Evolutionary conservation across 2,329 filamentous ascomycete genomes (phyloP).

Genomic region (Raffaelea arxii): DNA sequence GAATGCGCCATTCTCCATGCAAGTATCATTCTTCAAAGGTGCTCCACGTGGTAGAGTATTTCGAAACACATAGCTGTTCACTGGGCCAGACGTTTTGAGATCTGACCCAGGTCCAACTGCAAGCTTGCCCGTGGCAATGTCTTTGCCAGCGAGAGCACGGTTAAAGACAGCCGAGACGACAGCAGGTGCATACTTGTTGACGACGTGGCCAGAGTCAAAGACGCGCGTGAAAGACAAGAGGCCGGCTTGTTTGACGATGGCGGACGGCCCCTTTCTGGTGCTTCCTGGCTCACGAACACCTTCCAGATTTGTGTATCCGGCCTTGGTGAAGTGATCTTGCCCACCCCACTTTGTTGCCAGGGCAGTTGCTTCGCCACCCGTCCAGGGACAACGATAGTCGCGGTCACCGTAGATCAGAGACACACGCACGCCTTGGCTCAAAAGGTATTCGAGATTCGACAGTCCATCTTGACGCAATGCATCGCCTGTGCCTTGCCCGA

Average conservation of each 20-base stretch:
- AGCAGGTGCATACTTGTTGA: slow-evolving; percentile 37
- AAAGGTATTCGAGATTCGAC: slow-evolving; percentile 36
- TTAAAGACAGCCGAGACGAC: slow-evolving; percentile 37
- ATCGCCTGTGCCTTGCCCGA: slow-evolving; percentile 26
- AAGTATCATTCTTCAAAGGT: background rate
- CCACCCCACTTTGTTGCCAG: slow-evolving; percentile 46
- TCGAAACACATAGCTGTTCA: background rate
- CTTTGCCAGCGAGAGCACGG: slow-evolving; percentile 35
- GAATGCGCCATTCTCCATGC: background rate
- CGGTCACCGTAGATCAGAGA: slow-evolving; percentile 46
- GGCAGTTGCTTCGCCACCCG: slow-evolving; percentile 38
- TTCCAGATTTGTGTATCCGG: slow-evolving; percentile 57
- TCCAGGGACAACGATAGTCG: slow-evolving; percentile 45
- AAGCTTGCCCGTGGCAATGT: slow-evolving; percentile 34
- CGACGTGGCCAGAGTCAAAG: slow-evolving; percentile 43
- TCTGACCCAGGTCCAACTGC: background rate
- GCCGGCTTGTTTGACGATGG: slow-evolving; percentile 55
- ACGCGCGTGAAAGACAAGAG: slow-evolving; percentile 50
- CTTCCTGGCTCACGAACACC: too few species aligned
- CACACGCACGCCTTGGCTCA: slow-evolving; percentile 45
- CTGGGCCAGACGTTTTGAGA: slow-evolving; percentile 1
- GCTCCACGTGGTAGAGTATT: background rate
- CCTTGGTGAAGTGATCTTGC: slow-evolving; percentile 39
- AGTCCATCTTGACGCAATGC: slow-evolving; percentile 22
- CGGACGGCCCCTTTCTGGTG: slow-evolving; percentile 44